Percentiles rank a stretch among this genome's conserved stretches.
phyloP scores from a whole-genome alignment of 805 yeast genomes.

The Kregervanrija delftensis region DNA sequence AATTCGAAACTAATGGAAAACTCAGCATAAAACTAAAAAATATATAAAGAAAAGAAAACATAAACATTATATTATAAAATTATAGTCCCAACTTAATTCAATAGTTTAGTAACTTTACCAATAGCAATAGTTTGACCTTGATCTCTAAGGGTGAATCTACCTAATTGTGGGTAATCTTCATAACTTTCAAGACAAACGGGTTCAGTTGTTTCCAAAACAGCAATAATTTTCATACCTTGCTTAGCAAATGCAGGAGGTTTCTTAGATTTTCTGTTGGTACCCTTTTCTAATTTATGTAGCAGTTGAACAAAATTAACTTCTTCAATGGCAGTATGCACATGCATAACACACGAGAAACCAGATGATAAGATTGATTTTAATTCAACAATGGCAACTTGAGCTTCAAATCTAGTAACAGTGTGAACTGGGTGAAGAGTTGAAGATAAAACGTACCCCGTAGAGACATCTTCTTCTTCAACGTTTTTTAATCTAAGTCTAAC shows the following conservation, averaged over 20 bases:
- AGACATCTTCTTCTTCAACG: conserved; percentile 93
- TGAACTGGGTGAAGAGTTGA: conserved; percentile 83
- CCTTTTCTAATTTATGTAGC: conserved; percentile 91
- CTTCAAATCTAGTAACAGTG: conserved; percentile 86
- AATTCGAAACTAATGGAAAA: too few relatives aligned
- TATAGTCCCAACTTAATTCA: conserved; percentile 30
- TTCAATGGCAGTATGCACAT: conserved; percentile 96
- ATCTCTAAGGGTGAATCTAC: conserved; percentile 97
- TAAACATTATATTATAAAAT: too few relatives aligned
- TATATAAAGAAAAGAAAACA: too few relatives aligned
- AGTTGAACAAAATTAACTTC: conserved; percentile 79
- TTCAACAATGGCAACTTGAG: conserved; percentile 95
- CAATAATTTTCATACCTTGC: conserved; percentile 97
- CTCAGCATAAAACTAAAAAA: too few relatives aligned
- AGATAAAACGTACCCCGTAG: conserved; percentile 86
- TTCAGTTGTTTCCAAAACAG: conserved; percentile 74
- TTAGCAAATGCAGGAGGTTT: conserved; percentile 98
- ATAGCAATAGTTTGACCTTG: conserved; percentile 98
- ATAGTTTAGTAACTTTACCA: conserved; percentile 90
- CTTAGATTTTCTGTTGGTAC: conserved; percentile 93
- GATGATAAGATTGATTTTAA: conserved; percentile 89
- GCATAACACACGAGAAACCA: conserved; percentile 98
- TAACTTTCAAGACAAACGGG: conserved; percentile 94
- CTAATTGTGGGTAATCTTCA: conserved; percentile 89
- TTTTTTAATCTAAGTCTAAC: conserved; percentile 90